phyloP scores from a whole-genome alignment of 108 stramenopile species.

The Bacterosira constricta region DNA sequence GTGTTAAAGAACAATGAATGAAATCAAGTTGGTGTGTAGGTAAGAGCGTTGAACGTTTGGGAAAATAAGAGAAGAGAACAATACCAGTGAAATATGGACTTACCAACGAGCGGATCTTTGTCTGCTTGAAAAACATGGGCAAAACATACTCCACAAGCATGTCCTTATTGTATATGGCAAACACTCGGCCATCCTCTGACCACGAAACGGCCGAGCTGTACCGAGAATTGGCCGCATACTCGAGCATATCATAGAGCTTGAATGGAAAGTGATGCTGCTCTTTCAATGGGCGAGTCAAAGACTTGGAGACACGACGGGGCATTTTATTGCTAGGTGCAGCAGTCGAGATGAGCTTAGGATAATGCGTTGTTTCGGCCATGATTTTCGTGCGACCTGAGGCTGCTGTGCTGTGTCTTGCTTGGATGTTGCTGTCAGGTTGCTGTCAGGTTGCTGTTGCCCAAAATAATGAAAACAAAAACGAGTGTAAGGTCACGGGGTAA shows the following conservation, averaged over 20 bases:
- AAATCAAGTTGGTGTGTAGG: background rate
- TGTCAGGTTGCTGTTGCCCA: too few species aligned
- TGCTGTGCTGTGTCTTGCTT: too few species aligned
- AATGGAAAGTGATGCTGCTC: slow-evolving; percentile 14
- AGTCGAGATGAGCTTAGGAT: too few species aligned
- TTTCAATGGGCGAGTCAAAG: too few species aligned
- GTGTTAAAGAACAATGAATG: background rate
- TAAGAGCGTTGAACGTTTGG: background rate
- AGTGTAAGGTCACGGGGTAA: too few species aligned
- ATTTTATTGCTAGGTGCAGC: too few species aligned
- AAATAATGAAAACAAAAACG: too few species aligned
- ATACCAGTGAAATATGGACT: background rate
- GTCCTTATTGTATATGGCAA: background rate
- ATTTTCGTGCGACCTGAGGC: too few species aligned
- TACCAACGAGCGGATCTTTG: slow-evolving; percentile 6
- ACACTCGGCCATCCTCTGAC: background rate
- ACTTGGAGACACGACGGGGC: too few species aligned
- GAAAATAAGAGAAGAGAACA: background rate
- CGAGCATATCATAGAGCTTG: slow-evolving; percentile 7
- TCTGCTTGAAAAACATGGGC: slow-evolving; percentile 7
- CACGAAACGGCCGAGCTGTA: background rate
- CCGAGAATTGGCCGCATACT: background rate
- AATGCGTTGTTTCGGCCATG: too few species aligned
- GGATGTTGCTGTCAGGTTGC: too few species aligned
- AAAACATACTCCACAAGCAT: background rate